These are phyloP conservation scores for Cladosporium halotolerans DNA, from an alignment of 2,329 filamentous ascomycete species.

Conservation along the genomic window DNA sequence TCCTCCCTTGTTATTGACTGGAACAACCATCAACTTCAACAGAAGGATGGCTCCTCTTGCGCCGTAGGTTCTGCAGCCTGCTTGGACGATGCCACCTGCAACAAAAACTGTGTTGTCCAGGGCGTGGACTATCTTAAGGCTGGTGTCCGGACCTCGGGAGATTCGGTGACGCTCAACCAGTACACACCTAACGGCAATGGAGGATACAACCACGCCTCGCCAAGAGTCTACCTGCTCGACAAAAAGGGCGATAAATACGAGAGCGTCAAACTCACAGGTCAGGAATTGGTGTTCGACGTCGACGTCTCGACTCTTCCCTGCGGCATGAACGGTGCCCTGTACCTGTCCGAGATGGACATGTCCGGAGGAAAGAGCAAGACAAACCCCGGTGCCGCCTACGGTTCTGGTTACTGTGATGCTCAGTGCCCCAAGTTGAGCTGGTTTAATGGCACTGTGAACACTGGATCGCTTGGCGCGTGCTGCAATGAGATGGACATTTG, in stretches of 20 bases:
- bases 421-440: constrained; percentile 28
- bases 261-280: constrained; percentile 56
- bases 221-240: constrained; percentile 57
- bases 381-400: constrained; percentile 50
- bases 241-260: constrained; percentile 53
- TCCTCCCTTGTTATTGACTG: constrained; percentile 49
- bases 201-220: constrained; percentile 5
- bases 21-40: constrained; percentile 31
- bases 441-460: constrained; percentile 33
- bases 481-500: constrained; percentile 47
- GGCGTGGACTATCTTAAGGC: constrained; percentile 50
- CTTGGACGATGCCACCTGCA: constrained; percentile 25
- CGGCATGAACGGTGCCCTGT: constrained; percentile 64
- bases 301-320: constrained; percentile 62
- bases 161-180: constrained; percentile 40
- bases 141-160: constrained; percentile 45
- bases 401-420: constrained; percentile 51
- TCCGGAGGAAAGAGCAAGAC: constrained; percentile 47
- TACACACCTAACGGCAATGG: constrained; percentile 10
- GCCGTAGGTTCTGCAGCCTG: constrained; percentile 34
- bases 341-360: constrained; percentile 56
- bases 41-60: not conserved
- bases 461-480: constrained; percentile 48
- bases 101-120: constrained; percentile 49
- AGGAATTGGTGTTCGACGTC: constrained; percentile 66